phyloP scores from a whole-genome alignment of 352 stramenopile species.

The Elongisporangium senticosum region DNA sequence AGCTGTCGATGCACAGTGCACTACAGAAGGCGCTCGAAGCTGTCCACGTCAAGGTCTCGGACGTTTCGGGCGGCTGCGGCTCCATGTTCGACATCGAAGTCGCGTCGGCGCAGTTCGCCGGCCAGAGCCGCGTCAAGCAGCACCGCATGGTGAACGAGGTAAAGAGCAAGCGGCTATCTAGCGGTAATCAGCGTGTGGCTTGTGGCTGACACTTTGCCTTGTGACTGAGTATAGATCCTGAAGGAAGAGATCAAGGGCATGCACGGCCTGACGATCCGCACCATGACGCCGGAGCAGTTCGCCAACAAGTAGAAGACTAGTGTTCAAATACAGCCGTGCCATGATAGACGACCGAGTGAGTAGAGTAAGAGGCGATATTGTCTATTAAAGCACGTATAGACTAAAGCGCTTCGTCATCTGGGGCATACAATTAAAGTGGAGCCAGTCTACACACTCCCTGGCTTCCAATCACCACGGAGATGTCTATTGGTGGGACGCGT shows the following conservation, averaged over 20 bases:
- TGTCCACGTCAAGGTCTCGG: slow-evolving; percentile 76
- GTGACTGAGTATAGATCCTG: slow-evolving; percentile 35
- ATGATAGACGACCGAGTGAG: not conserved
- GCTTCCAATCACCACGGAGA: not conserved
- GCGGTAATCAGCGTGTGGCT: not conserved
- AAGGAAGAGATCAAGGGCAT: slow-evolving; percentile 85
- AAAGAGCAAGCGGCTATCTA: not conserved
- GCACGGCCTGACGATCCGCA: slow-evolving; percentile 81
- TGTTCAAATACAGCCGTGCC: not conserved
- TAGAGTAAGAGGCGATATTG: not conserved
- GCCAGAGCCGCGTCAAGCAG: slow-evolving; percentile 83
- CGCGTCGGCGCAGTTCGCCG: slow-evolving; percentile 67
- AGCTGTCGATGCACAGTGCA: slow-evolving; percentile 65
- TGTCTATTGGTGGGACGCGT: slow-evolving; percentile 43
- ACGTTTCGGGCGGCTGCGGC: slow-evolving; percentile 86
- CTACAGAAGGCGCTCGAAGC: slow-evolving; percentile 56
- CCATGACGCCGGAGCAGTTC: slow-evolving; percentile 74
- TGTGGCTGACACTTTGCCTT: not conserved
- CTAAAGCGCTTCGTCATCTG: not conserved
- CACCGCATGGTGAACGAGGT: slow-evolving; percentile 86
- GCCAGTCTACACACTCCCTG: no score
- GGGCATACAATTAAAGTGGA: not conserved
- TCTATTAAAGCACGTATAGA: not conserved
- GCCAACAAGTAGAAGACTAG: slow-evolving; percentile 38
- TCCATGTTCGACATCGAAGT: slow-evolving; percentile 88